A percentile compares a stretch with the other conserved stretches of the same genome.
Evolutionary conservation across 306 rosid genomes (phyloP).

Genomic region (Boehmeria nivea): DNA sequence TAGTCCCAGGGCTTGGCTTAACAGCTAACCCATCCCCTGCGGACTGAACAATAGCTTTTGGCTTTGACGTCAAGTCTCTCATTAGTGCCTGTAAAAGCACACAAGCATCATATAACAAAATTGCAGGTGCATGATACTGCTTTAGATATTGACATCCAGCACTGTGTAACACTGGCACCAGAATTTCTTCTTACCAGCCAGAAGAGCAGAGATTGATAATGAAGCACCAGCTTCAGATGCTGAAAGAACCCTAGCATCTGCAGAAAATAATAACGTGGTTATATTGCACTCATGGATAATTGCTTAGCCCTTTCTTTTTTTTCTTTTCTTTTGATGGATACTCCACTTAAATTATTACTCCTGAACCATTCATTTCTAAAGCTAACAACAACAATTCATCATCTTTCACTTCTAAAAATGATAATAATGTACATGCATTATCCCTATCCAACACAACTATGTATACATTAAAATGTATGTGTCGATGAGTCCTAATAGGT

Average conservation of each 20-base stretch:
- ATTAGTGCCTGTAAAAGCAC: constrained; percentile 52
- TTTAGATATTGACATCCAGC: constrained; percentile 2
- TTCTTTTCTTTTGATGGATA: background rate
- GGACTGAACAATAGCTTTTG: constrained; percentile 48
- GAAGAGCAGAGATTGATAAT: constrained; percentile 74
- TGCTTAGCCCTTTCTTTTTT: background rate
- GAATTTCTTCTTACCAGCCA: constrained; percentile 73
- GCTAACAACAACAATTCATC: too few relatives aligned
- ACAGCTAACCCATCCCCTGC: constrained; percentile 45
- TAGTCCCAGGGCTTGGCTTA: constrained; percentile 40
- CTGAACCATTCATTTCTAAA: background rate
- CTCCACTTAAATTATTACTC: background rate
- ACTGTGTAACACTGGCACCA: background rate
- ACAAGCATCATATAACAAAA: constrained; percentile 16
- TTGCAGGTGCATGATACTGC: constrained; percentile 14
- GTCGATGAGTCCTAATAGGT: background rate
- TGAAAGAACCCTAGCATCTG: constrained; percentile 90
- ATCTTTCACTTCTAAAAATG: too few relatives aligned
- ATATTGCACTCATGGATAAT: background rate
- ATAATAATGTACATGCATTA: too few relatives aligned
- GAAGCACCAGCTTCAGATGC: constrained; percentile 77
- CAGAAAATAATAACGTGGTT: constrained; percentile 12
- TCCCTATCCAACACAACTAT: background rate
- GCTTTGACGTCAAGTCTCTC: constrained; percentile 82
- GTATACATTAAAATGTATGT: background rate